Conservation (phyloP, 331 rosid genomes). For the Cucumis variabilis region DNA sequence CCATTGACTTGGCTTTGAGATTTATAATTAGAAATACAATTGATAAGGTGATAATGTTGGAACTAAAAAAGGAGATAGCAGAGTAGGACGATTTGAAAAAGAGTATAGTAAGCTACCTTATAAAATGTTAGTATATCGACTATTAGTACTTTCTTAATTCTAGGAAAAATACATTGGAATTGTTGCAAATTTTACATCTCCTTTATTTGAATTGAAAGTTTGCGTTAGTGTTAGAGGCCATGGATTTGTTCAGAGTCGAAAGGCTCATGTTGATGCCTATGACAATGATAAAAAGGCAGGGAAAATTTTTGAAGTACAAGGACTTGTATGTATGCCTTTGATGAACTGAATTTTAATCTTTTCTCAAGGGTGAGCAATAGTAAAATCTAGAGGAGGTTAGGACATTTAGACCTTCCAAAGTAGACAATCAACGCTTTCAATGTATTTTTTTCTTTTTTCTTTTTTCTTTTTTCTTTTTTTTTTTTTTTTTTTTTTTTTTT, state of each 20-base stretch:
- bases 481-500: too few relatives aligned
- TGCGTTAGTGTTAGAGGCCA: conserved; percentile 62
- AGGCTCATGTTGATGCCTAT: conserved; percentile 44
- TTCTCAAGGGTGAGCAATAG: background rate
- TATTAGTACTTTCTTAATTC: background rate
- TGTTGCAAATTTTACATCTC: background rate
- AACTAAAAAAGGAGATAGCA: too few relatives aligned
- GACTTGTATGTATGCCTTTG: background rate
- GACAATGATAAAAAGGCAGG: conserved; percentile 45
- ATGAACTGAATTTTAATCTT: background rate
- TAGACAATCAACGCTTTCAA: too few relatives aligned
- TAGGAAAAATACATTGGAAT: background rate
- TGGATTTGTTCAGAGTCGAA: conserved; percentile 53
- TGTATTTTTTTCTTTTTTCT: too few relatives aligned
- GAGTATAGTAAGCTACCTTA: too few relatives aligned
- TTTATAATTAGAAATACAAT: too few relatives aligned
- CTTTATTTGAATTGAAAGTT: background rate
- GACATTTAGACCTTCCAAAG: too few relatives aligned
- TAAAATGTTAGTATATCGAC: conserved; percentile 29
- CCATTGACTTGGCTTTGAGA: too few relatives aligned
- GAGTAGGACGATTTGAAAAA: too few relatives aligned
- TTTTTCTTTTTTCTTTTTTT: too few relatives aligned
- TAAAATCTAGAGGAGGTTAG: conserved; percentile 20
- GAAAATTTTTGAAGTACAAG: background rate
- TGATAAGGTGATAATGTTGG: too few relatives aligned